These are phyloP conservation scores for Termitomyces sp. DNA, from an alignment of 768 basidiomycete species.

Conservation along the genomic window DNA sequence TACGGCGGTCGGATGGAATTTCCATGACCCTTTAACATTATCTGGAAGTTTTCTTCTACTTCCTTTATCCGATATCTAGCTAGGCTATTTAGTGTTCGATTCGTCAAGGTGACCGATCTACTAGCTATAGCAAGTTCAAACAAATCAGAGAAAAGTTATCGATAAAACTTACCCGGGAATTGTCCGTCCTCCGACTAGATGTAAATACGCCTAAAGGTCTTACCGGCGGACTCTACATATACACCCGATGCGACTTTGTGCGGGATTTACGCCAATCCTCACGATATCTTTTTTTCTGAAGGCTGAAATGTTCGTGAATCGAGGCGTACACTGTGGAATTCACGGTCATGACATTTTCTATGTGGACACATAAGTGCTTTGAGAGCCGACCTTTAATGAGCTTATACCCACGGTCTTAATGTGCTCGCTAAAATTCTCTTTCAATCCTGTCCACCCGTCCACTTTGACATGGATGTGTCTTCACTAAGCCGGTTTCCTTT, in stretches of 20 bases:
- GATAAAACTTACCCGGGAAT: no score
- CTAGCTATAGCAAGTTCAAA: no score
- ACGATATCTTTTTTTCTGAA: background rate
- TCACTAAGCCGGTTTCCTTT: background rate
- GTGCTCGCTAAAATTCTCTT: background rate
- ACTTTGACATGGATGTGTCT: background rate
- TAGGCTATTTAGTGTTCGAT: background rate
- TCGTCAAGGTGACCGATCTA: no score
- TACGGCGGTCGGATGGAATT: background rate
- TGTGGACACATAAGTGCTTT: background rate
- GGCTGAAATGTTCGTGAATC: background rate
- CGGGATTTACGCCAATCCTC: background rate
- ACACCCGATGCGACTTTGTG: background rate
- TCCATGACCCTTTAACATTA: background rate
- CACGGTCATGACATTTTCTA: no score
- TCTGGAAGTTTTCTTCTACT: background rate
- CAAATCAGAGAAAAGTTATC: no score
- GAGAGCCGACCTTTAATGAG: background rate
- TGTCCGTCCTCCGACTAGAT: no score
- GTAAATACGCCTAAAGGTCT: no score
- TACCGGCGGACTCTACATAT: no score
- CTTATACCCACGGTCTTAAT: background rate
- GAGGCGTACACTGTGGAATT: background rate
- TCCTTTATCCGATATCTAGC: background rate
- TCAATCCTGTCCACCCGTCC: background rate